phyloP scores from a whole-genome alignment of 1,284 basidiomycete species.

The Sporisorium graminicola region DNA sequence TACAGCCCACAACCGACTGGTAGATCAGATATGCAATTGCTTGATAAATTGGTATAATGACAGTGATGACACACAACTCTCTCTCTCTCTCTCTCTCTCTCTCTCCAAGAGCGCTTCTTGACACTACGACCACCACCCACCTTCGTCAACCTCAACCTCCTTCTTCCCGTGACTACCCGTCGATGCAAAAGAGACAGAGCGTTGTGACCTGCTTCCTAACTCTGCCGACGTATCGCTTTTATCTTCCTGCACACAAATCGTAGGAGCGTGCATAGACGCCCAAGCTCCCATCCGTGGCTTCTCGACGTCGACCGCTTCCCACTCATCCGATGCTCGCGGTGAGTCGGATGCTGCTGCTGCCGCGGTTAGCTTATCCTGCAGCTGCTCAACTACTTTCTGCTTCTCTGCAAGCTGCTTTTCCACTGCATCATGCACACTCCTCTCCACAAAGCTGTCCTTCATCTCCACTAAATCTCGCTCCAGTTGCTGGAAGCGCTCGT shows the following conservation, averaged over 20 bases:
- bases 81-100: no score
- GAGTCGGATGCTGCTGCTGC: not conserved
- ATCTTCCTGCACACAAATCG: not conserved
- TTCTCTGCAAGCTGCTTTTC: slow-evolving; percentile 30
- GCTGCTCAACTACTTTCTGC: slow-evolving; percentile 36
- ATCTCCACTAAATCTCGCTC: slow-evolving; percentile 54
- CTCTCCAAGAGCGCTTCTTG: no score
- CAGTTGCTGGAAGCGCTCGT: slow-evolving; percentile 46
- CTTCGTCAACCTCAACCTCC: slow-evolving; percentile 47
- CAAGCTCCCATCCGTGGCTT: slow-evolving; percentile 20
- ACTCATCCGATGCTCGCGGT: slow-evolving; percentile 7
- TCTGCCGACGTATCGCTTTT: not conserved
- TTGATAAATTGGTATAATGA: slow-evolving; percentile 6
- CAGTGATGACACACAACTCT: not conserved
- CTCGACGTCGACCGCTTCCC: slow-evolving; percentile 32
- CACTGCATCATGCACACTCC: slow-evolving; percentile 19
- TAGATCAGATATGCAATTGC: not conserved
- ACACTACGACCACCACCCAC: slow-evolving; percentile 47
- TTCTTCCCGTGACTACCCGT: slow-evolving; percentile 7
- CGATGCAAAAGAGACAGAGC: slow-evolving; percentile 30
- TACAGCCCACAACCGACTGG: no score
- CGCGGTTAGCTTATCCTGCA: slow-evolving; percentile 24
- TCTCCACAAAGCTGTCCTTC: slow-evolving; percentile 52
- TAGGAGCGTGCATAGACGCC: slow-evolving; percentile 46
- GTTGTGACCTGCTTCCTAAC: not conserved